These are phyloP conservation scores for Gonapodya prolifera DNA, from an alignment of 192 early-diverging fungal genomes.

Conservation along the genomic window DNA sequence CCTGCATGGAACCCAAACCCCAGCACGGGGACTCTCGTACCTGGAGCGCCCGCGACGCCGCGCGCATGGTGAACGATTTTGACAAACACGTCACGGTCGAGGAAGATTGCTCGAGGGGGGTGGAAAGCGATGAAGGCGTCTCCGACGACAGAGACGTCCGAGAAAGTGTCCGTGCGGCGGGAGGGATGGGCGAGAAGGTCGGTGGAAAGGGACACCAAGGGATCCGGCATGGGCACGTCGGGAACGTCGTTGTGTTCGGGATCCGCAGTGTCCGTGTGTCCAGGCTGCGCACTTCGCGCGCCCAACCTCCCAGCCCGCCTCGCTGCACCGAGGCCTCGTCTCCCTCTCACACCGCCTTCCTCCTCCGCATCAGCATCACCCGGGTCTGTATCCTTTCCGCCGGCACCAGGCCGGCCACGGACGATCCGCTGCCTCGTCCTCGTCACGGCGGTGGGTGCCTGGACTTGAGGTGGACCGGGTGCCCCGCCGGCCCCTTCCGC, in stretches of 20 bases:
- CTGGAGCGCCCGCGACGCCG: background rate
- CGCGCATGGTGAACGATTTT: background rate
- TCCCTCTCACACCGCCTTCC: no score
- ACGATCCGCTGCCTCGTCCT: no score
- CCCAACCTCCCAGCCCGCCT: background rate
- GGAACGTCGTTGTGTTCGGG: background rate
- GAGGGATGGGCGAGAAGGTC: background rate
- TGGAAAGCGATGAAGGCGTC: background rate
- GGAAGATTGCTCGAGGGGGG: background rate
- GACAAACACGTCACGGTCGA: background rate
- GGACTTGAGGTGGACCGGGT: no score
- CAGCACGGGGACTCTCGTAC: constrained; percentile 29
- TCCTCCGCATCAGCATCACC: no score
- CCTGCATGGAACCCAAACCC: constrained; percentile 46
- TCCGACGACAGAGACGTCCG: background rate
- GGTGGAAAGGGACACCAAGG: background rate
- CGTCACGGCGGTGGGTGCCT: no score
- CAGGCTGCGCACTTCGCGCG: background rate
- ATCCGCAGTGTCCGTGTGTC: background rate
- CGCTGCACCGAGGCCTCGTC: no score
- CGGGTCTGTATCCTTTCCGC: no score
- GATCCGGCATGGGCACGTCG: background rate
- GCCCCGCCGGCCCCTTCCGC: no score
- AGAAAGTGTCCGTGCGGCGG: background rate
- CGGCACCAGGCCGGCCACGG: no score